Evolutionary conservation across 2,329 filamentous ascomycete genomes (phyloP).

Genomic region (Arthrinium puccinioides): DNA sequence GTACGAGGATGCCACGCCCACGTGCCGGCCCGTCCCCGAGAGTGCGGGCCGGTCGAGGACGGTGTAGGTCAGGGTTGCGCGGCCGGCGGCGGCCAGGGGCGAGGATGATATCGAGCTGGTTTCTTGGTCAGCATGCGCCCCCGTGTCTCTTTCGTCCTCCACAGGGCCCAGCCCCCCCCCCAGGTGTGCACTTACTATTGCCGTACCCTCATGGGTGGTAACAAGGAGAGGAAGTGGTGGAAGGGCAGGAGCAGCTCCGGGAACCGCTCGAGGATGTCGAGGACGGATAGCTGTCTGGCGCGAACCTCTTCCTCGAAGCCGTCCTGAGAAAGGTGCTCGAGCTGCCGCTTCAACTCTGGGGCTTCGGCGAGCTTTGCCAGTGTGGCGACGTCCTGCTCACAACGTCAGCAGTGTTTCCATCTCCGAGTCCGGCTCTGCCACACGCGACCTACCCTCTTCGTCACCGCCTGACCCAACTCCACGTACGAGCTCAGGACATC

Average conservation of each 20-base stretch:
- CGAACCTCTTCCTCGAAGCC: conserved; percentile 40
- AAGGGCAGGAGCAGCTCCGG: conserved; percentile 54
- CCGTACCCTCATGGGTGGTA: conserved; percentile 71
- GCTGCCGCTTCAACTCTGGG: conserved; percentile 23
- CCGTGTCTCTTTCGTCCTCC: no score
- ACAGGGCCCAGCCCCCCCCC: no score
- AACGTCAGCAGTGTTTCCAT: conserved; percentile 7
- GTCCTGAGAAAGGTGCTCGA: conserved; percentile 39
- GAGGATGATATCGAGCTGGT: conserved; percentile 65
- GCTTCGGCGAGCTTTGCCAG: conserved; percentile 20
- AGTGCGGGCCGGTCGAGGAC: conserved; percentile 52
- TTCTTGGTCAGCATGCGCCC: not conserved
- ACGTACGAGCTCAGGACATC: conserved; percentile 64
- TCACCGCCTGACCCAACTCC: conserved; percentile 66
- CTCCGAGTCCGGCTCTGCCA: not conserved
- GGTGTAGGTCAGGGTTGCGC: conserved; percentile 60
- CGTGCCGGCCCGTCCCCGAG: conserved; percentile 39
- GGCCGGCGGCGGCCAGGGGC: conserved; percentile 49
- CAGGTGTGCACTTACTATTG: conserved; percentile 53
- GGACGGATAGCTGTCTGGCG: conserved; percentile 52
- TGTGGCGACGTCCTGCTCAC: conserved; percentile 30
- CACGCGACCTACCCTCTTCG: conserved; percentile 49
- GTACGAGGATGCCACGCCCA: conserved; percentile 56
- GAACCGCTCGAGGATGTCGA: conserved; percentile 64
- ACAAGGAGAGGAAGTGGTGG: conserved; percentile 60